phyloP scores from a whole-genome alignment of 352 stramenopile genomes.

The Globisporangium apiculatum region DNA sequence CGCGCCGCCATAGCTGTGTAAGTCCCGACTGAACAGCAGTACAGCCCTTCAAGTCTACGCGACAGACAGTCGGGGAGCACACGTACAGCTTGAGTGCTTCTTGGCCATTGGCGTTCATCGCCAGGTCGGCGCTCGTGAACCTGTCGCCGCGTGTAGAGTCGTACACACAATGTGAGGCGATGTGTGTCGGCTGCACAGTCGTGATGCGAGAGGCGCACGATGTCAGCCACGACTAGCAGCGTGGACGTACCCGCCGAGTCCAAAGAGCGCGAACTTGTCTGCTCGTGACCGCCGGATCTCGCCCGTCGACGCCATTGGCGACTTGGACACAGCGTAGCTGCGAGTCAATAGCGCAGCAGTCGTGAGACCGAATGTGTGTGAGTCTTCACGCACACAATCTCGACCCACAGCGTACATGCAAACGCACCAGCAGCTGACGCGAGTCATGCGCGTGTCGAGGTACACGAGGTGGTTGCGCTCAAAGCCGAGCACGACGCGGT shows the following conservation, averaged over 20 bases:
- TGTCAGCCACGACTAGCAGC: neutral
- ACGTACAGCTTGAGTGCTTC: slow-evolving; percentile 32
- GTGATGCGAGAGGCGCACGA: neutral
- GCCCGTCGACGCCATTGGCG: slow-evolving; percentile 32
- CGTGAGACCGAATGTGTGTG: too few relatives aligned
- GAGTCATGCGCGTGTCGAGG: slow-evolving; percentile 57
- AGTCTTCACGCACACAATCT: neutral
- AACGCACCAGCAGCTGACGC: slow-evolving; percentile 34
- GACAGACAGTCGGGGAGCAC: neutral
- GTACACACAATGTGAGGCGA: too few relatives aligned
- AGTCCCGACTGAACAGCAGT: too few relatives aligned
- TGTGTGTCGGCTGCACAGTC: too few relatives aligned
- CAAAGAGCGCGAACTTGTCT: slow-evolving; percentile 55
- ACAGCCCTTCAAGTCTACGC: neutral
- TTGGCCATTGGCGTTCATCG: slow-evolving; percentile 16
- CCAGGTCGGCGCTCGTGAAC: slow-evolving; percentile 30
- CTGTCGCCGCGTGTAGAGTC: slow-evolving; percentile 11
- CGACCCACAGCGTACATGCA: neutral
- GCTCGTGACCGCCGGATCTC: slow-evolving; percentile 50
- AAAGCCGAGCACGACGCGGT: slow-evolving; percentile 60
- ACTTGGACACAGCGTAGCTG: slow-evolving; percentile 47
- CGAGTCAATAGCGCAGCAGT: neutral
- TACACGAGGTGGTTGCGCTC: slow-evolving; percentile 52
- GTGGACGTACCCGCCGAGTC: slow-evolving; percentile 38
- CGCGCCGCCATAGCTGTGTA: neutral